phyloP scores from a whole-genome alignment of 305 asterid species.

The Stenogyne calaminthoides region DNA sequence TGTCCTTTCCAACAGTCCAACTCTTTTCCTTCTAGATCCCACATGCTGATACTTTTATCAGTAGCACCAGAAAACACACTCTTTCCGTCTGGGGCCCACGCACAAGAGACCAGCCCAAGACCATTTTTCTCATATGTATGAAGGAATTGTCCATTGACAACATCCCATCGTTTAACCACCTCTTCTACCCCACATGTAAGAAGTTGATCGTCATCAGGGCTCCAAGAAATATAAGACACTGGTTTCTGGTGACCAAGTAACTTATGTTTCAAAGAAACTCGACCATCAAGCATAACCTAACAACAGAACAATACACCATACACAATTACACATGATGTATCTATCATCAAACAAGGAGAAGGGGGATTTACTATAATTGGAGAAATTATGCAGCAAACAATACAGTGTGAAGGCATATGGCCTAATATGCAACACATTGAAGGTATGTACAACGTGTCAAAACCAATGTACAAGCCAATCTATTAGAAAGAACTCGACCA shows the following conservation, averaged over 20 bases:
- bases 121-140: conserved; percentile 55
- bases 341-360: no score
- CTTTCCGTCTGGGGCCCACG: conserved; percentile 78
- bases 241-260: conserved; percentile 65
- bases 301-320: conserved; percentile 11
- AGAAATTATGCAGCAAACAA: not conserved
- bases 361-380: no score
- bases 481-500: not conserved
- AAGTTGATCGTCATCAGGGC: conserved; percentile 66
- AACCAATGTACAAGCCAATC: conserved; percentile 3
- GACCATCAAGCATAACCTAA: conserved; percentile 54
- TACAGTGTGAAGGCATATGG: not conserved
- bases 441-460: not conserved
- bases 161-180: conserved; percentile 76
- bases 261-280: conserved; percentile 31
- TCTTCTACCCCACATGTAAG: conserved; percentile 92
- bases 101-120: conserved; percentile 77
- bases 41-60: conserved; percentile 77
- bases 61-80: conserved; percentile 62
- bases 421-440: not conserved
- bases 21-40: conserved; percentile 89
- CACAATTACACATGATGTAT: not conserved
- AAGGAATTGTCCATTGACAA: conserved; percentile 64
- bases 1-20: conserved; percentile 71
- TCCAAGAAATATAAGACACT: conserved; percentile 74